phyloP scores from a whole-genome alignment of 345 rosid species.

The Citrus inodora region DNA sequence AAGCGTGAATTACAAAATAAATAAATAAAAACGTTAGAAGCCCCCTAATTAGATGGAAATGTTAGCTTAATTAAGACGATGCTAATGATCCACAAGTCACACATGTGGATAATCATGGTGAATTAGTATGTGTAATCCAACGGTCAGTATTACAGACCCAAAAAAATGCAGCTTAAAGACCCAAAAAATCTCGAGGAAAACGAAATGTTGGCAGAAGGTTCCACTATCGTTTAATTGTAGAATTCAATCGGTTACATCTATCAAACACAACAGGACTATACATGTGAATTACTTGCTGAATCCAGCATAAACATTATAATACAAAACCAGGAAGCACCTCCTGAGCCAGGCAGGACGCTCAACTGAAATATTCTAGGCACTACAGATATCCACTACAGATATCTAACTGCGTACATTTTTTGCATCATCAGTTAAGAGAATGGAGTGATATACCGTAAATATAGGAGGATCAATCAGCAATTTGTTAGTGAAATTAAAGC shows the following conservation, averaged over 20 bases:
- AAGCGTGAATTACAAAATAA: no score
- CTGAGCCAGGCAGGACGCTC: background rate
- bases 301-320: background rate
- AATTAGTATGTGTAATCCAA: no score
- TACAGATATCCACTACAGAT: no score
- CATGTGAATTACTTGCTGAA: background rate
- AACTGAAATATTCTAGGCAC: background rate
- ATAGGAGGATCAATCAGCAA: background rate
- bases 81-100: no score
- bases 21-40: no score
- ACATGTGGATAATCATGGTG: no score
- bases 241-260: background rate
- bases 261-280: background rate
- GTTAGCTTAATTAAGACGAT: no score
- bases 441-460: background rate
- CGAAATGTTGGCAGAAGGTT: background rate
- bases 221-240: background rate
- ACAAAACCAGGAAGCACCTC: background rate
- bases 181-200: no score
- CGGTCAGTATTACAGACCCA: no score
- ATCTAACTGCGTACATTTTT: background rate
- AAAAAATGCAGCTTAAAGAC: no score
- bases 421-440: background rate
- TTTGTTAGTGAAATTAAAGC: background rate
- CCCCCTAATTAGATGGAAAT: no score